A percentile compares a stretch with the other conserved stretches of the same genome.
Conservation (phyloP, 2,329 filamentous ascomycete species). For the Corinectria fuckeliana region DNA sequence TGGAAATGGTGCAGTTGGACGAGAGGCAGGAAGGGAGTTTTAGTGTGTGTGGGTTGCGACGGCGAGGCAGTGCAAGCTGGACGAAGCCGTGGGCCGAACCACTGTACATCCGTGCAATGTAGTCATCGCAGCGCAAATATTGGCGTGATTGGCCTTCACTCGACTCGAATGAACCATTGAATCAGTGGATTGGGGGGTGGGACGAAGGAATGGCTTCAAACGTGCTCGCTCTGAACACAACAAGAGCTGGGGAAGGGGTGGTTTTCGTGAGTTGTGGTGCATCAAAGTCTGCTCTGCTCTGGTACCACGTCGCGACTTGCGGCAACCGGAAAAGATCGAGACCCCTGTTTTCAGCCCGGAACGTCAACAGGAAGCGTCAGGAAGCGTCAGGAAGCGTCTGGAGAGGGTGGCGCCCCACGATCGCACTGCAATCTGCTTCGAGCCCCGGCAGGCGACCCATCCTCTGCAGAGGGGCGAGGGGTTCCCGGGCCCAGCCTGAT, state of each 20-base stretch:
- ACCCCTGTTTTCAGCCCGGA: constrained; percentile 41
- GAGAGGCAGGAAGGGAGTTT: constrained; percentile 15
- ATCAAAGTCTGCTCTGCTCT: neutral
- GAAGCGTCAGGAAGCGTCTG: too few relatives aligned
- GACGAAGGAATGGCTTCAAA: constrained; percentile 14
- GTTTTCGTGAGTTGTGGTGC: too few relatives aligned
- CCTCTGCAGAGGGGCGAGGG: constrained; percentile 29
- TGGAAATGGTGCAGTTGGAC: constrained; percentile 16
- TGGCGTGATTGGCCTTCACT: constrained; percentile 13
- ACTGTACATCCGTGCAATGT: neutral
- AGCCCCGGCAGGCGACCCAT: constrained; percentile 23
- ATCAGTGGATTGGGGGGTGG: constrained; percentile 17
- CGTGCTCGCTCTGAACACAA: constrained; percentile 10
- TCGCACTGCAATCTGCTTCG: constrained; percentile 40
- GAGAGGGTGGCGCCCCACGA: constrained; percentile 34
- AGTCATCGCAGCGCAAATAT: neutral
- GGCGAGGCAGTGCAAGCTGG: constrained; percentile 28
- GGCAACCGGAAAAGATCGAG: constrained; percentile 31
- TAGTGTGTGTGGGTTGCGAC: constrained; percentile 23
- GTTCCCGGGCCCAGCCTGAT: constrained; percentile 26
- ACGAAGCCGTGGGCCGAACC: constrained; percentile 1
- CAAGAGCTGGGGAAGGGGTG: too few relatives aligned
- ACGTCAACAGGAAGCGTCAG: constrained; percentile 35
- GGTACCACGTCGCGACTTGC: constrained; percentile 18
- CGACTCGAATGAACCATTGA: constrained; percentile 25